Evolutionary conservation across 345 rosid genomes (phyloP).

Genomic region (Pugionium dolabratum): DNA sequence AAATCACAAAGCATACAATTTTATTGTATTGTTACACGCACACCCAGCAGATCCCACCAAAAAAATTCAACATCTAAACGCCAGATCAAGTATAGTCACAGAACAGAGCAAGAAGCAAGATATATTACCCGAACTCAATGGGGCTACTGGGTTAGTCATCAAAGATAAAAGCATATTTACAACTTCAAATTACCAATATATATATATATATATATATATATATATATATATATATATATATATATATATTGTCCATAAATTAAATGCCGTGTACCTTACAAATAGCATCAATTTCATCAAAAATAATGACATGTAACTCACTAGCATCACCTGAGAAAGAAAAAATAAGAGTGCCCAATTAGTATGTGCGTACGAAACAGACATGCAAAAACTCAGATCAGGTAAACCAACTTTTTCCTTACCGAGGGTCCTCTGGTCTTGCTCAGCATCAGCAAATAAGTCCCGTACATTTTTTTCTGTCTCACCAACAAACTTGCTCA

Average conservation of each 20-base stretch:
- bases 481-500: constrained; percentile 94
- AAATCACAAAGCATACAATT: constrained; percentile 30
- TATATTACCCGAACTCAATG: constrained; percentile 3
- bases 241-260: neutral
- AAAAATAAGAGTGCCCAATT: constrained; percentile 6
- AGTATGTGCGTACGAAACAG: constrained; percentile 12
- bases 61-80: neutral
- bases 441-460: constrained; percentile 90
- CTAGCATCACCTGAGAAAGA: constrained; percentile 75
- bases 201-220: no score
- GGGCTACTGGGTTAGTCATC: constrained; percentile 6
- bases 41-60: neutral
- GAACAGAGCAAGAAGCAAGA: neutral
- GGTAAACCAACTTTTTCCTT: constrained; percentile 28
- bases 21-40: constrained; percentile 4
- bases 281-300: constrained; percentile 97
- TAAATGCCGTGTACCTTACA: constrained; percentile 65
- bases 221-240: no score
- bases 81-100: constrained; percentile 1
- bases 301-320: constrained; percentile 86
- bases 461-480: constrained; percentile 91
- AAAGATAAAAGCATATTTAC: constrained; percentile 13
- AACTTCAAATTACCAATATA: neutral
- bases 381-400: constrained; percentile 19
- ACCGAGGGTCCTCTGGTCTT: constrained; percentile 78